Base-by-base conservation (phyloP, 768 basidiomycete species). In the Calocybe indica region DNA sequence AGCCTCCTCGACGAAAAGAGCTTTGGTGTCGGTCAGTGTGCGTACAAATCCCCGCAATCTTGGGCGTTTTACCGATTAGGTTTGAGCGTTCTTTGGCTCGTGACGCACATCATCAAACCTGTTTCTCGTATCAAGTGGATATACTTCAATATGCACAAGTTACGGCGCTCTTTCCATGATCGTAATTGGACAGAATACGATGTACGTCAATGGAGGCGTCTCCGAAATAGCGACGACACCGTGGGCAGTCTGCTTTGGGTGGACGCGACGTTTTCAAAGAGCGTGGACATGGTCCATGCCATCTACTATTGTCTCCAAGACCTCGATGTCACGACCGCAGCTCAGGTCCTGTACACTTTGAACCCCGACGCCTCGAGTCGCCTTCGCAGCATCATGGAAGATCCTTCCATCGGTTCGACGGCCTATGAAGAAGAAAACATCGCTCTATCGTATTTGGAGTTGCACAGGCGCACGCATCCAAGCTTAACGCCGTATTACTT, bases 31-130 rank as follows among this genome's bases (percentile, higher is more conserved):
- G 49, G 37, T 5, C 64, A 66, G 36, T 66, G 62, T 47, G 60
- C 64, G 1, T 66, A 66, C 49, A 66, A 66, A 49, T 62, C 61
- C 2, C 64, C 64, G 1, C 64, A 66, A 44, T 66, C 64, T 2
- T 64, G 64, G 64, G 43, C 63, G 1, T 60, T 57, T 37, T 63
- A 62, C 49, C 56, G 57, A 11, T 35, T 56, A 5, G 58, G 55
- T 6, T 53, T 61, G 11, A 40, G 52, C 14, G 12, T 55, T 15
- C 58, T 65, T 30, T 48, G 56, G 38, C 36, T 46, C 1, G 11
- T 39, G n/a, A 36, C 33, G 12, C 34, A 37, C 12, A 37, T 4
- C 11, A 29, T 34, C 35, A 22, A 38, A 8, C 41, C 41, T n/a
- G 32, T 31, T 15, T 22, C 41, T 9, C 7, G 41, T 5, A 8